A percentile compares a stretch with the other conserved stretches of the same genome.
phyloP scores from a whole-genome alignment of 129 eudicot genomes.

The Helianthus annuus region DNA sequence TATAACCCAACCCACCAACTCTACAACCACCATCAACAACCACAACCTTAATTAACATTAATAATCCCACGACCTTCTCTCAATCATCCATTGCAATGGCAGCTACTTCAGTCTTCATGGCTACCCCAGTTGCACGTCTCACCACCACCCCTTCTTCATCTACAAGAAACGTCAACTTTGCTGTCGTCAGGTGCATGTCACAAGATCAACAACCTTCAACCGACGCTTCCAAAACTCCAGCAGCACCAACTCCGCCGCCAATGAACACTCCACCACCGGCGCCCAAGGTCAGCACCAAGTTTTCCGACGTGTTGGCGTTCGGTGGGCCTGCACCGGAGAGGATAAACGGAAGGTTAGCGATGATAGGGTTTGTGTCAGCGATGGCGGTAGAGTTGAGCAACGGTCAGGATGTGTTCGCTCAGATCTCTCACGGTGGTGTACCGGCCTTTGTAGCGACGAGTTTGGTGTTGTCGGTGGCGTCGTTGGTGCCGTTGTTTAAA shows the following conservation, averaged over 20 bases:
- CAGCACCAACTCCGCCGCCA: slow-evolving; percentile 6
- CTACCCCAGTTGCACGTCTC: slow-evolving; percentile 11
- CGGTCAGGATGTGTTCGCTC: slow-evolving; percentile 58
- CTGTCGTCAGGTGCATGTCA: slow-evolving; percentile 32
- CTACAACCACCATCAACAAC: too few species aligned
- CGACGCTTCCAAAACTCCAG: slow-evolving; percentile 5
- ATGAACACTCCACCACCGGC: slow-evolving; percentile 29
- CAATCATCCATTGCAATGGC: slow-evolving; percentile 5
- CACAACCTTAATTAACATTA: background rate
- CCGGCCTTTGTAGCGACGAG: slow-evolving; percentile 64
- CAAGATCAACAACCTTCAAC: slow-evolving; percentile 15
- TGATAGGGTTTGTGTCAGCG: slow-evolving; percentile 66
- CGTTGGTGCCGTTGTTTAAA: slow-evolving; percentile 70
- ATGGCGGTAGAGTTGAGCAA: slow-evolving; percentile 53
- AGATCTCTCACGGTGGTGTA: slow-evolving; percentile 68
- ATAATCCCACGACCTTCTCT: background rate
- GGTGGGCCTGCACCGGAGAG: slow-evolving; percentile 92
- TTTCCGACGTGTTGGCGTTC: slow-evolving; percentile 67
- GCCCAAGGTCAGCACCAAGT: slow-evolving; percentile 55
- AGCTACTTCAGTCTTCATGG: slow-evolving; percentile 43
- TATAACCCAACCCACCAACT: slow-evolving; percentile 1
- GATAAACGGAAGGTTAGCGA: slow-evolving; percentile 83
- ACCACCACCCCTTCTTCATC: background rate
- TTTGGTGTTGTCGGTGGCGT: slow-evolving; percentile 56
- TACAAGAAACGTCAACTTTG: background rate